phyloP scores from a whole-genome alignment of 2,329 filamentous ascomycete species.

The Cladosporium halotolerans region DNA sequence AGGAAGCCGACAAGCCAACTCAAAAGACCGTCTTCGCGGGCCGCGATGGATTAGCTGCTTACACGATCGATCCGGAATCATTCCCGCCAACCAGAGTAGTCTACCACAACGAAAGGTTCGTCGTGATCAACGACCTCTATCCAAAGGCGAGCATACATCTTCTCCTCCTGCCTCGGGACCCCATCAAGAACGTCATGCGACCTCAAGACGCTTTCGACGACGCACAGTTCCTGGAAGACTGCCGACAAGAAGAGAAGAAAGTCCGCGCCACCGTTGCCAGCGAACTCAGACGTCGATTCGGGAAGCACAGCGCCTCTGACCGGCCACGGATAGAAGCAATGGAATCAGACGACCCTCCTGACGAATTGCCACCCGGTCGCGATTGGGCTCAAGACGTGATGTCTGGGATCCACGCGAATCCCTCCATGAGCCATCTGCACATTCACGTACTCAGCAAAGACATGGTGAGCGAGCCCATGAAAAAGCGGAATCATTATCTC shows the following conservation, averaged over 20 bases:
- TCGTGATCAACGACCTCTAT: constrained; percentile 74
- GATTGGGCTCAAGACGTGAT: constrained; percentile 73
- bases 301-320: constrained; percentile 58
- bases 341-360: constrained; percentile 35
- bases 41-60: constrained; percentile 59
- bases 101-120: constrained; percentile 61
- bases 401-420: constrained; percentile 76
- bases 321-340: constrained; percentile 58
- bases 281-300: constrained; percentile 67
- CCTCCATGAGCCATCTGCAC: constrained; percentile 89
- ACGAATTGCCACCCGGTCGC: constrained; percentile 59
- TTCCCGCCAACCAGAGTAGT: constrained; percentile 57
- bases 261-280: constrained; percentile 62
- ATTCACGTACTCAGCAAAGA: constrained; percentile 81
- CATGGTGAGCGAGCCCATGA: constrained; percentile 64
- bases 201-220: constrained; percentile 75
- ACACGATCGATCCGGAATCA: constrained; percentile 57
- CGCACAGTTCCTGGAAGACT: constrained; percentile 57
- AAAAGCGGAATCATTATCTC: constrained; percentile 83
- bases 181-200: constrained; percentile 55
- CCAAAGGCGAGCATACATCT: constrained; percentile 82
- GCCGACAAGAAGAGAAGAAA: constrained; percentile 54
- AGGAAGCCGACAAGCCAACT: constrained; percentile 23
- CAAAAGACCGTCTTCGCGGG: constrained; percentile 36
- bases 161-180: constrained; percentile 75